These are phyloP conservation scores for Citrus maxima DNA, from an alignment of 345 rosid species.

Conservation along the genomic window DNA sequence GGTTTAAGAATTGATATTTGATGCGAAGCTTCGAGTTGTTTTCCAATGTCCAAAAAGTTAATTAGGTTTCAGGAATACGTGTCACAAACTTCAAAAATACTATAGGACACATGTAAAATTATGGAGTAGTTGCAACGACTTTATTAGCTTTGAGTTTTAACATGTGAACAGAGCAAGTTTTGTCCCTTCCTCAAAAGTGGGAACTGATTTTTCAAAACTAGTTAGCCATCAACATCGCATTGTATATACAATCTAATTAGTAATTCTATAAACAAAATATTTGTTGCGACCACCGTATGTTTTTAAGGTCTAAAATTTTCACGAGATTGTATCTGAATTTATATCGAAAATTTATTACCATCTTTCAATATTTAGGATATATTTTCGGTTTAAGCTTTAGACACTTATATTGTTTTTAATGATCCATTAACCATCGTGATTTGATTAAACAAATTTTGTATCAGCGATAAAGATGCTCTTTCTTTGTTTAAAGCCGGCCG, in stretches of 20 bases:
- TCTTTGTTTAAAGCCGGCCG: too few relatives aligned
- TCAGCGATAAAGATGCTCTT: neutral
- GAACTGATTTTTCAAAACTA: neutral
- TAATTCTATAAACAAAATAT: too few relatives aligned
- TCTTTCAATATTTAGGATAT: too few relatives aligned
- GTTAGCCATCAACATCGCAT: neutral
- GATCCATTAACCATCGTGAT: too few relatives aligned
- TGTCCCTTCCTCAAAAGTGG: neutral
- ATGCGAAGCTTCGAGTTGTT: neutral
- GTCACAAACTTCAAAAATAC: neutral
- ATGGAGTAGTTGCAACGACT: neutral
- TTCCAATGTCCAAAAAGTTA: neutral
- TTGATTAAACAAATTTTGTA: neutral
- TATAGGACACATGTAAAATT: neutral
- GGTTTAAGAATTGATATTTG: neutral
- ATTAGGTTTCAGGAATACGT: neutral
- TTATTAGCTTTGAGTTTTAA: too few relatives aligned
- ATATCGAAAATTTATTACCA: too few relatives aligned
- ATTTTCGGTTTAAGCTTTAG: too few relatives aligned
- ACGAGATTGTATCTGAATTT: too few relatives aligned
- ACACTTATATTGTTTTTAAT: too few relatives aligned
- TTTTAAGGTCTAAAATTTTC: too few relatives aligned
- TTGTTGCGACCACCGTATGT: neutral
- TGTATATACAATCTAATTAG: neutral
- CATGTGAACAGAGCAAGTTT: neutral